Evolutionary conservation across 306 rosid genomes (phyloP).

Genomic region (Coriaria nepalensis): DNA sequence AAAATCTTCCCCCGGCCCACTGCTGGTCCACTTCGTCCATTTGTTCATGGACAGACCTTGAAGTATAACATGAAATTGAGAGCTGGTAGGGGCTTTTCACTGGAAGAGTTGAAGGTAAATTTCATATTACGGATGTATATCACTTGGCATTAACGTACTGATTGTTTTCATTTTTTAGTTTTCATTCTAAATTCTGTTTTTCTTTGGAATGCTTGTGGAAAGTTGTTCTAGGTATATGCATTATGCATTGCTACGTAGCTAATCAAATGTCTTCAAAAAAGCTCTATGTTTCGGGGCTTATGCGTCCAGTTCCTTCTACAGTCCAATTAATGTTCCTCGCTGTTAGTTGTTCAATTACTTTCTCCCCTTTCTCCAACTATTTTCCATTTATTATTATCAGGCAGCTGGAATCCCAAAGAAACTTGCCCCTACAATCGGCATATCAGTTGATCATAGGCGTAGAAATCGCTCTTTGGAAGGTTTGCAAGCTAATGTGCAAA

Average conservation of each 20-base stretch:
- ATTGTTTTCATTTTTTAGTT: no score
- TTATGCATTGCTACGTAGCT: no score
- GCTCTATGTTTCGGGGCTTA: no score
- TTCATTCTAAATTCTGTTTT: no score
- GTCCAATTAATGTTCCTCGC: no score
- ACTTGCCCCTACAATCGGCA: constrained; percentile 29
- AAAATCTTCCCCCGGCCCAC: constrained; percentile 33
- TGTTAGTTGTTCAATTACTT: not conserved
- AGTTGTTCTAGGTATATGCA: no score
- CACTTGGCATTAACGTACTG: no score
- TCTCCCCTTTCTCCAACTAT: no score
- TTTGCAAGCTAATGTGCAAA: constrained; percentile 30
- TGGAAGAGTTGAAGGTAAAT: constrained; percentile 31
- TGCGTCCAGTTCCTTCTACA: no score
- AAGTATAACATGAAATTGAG: constrained; percentile 38
- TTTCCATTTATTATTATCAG: constrained; percentile 2
- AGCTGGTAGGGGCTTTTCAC: constrained; percentile 34
- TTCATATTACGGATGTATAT: no score
- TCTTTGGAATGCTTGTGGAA: no score
- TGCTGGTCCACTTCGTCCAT: constrained; percentile 28
- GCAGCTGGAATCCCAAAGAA: constrained; percentile 35
- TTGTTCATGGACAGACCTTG: constrained; percentile 33
- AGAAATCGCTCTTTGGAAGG: constrained; percentile 30
- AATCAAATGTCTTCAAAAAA: no score
- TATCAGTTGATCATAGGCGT: constrained; percentile 30